These are phyloP conservation scores for Eutrema heterophyllum DNA, from an alignment of 345 rosid species.

Conservation along the genomic window DNA sequence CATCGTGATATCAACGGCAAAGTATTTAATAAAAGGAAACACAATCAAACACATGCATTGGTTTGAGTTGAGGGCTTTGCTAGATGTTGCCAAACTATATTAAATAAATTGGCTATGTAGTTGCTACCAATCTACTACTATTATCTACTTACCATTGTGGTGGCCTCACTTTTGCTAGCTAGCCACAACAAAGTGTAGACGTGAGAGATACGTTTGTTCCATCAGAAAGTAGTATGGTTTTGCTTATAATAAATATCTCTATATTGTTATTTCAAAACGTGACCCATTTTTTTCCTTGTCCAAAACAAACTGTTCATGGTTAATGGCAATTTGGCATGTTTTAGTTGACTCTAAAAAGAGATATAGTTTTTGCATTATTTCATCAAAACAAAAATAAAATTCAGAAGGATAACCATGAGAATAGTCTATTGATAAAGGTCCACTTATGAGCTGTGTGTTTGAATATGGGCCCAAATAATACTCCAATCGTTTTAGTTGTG, in stretches of 20 bases:
- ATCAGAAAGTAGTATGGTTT: neutral
- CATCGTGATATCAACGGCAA: slow-evolving; percentile 5
- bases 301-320: neutral
- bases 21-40: neutral
- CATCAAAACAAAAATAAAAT: neutral
- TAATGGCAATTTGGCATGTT: neutral
- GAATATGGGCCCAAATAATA: slow-evolving; percentile 6
- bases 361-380: neutral
- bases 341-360: neutral
- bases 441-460: slow-evolving; percentile 32
- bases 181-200: neutral
- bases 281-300: neutral
- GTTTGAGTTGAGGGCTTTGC: neutral
- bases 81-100: slow-evolving; percentile 15
- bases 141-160: slow-evolving; percentile 4
- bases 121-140: slow-evolving; percentile 4
- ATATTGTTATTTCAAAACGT: neutral
- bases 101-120: neutral
- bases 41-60: slow-evolving; percentile 10
- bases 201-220: neutral
- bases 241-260: neutral
- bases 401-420: neutral
- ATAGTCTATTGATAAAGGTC: slow-evolving; percentile 13
- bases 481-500: slow-evolving; percentile 3
- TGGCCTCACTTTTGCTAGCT: slow-evolving; percentile 18